Base-by-base conservation (phyloP, 164 flowering plant genomes). In the Cinnamomum micranthum region DNA sequence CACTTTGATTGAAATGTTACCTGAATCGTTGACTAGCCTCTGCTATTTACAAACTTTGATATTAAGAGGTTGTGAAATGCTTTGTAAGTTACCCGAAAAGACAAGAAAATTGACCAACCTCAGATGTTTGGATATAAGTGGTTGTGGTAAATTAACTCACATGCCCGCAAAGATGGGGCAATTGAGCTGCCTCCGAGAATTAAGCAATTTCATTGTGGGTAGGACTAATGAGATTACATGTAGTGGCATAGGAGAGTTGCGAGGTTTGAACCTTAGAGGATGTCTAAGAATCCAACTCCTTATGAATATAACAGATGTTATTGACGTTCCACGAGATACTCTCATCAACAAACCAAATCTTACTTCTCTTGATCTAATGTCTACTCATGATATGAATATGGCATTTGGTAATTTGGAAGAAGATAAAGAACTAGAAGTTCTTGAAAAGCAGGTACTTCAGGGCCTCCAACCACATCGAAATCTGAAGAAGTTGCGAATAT, bases 381-480 rank as follows among this genome's bases (percentile, higher is more conserved):
- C n/a, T n/a, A n/a, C n/a, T n/a, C n/a, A n/a, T n/a, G n/a, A n/a
- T n/a, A n/a, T 24, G 25, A 24, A 24, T 31, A 5, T 41, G 5
- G 19, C 0, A 55, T 1, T 15, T 55, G 60, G 13, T 55, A 0
- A 2, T 55, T 15, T 23, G 27, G 63, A 9, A 73, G 47, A 65
- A 22, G 10, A 19, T 3, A 55, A 24, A 6, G 71, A 69, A 9
- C 22, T 68, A 10, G 47, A 1, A 9, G 47, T 9, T 2, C 10
- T 41, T 41, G 11, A 41, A 41, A 0, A 41, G 47, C 47, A 41
- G 2, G 11, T 41, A 41, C 62, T 82, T 13, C 20, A 55, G 6
- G 7, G 70, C 19, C 81, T 82, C n/a, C 35, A 78, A 25, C 85
- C 87, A 11, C 77, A 79, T 33, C 1, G 1, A 55, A 73, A 68